Evolutionary conservation across 2,329 filamentous ascomycete genomes (phyloP).

Genomic region (Paracamarosporium sp.): DNA sequence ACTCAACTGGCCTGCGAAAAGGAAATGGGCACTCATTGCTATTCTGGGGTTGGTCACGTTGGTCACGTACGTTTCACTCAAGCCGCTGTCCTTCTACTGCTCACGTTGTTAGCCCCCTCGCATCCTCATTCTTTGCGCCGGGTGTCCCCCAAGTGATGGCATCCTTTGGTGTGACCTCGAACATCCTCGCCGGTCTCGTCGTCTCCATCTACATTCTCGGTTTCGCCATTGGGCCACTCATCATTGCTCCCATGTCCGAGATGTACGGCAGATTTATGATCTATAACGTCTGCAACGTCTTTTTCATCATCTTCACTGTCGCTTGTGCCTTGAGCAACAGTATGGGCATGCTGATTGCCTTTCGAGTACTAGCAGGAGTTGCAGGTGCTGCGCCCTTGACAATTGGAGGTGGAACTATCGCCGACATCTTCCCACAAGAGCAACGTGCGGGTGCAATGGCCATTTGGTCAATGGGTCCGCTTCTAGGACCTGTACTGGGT

Average conservation of each 20-base stretch:
- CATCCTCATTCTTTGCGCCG: constrained; percentile 59
- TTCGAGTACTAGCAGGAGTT: constrained; percentile 45
- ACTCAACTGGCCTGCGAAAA: constrained; percentile 44
- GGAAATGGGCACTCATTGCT: constrained; percentile 46
- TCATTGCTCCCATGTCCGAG: constrained; percentile 47
- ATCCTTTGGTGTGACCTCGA: constrained; percentile 38
- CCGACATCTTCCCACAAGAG: constrained; percentile 44
- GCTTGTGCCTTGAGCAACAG: constrained; percentile 44
- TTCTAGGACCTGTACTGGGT: constrained; percentile 45
- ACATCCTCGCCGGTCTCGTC: constrained; percentile 42
- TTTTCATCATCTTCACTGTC: constrained; percentile 60
- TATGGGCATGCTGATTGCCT: constrained; percentile 47
- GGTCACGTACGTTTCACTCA: constrained; percentile 34
- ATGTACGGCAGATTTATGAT: constrained; percentile 40
- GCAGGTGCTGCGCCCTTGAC: constrained; percentile 43
- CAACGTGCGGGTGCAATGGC: constrained; percentile 45
- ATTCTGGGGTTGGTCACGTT: constrained; percentile 44
- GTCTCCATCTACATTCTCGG: constrained; percentile 49
- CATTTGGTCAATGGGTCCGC: constrained; percentile 45
- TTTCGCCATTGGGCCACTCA: constrained; percentile 46
- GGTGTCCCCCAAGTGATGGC: constrained; percentile 61
- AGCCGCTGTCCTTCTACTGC: not conserved
- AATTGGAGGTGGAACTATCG: constrained; percentile 43
- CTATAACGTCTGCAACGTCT: constrained; percentile 51
- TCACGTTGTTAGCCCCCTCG: constrained; percentile 33